phyloP scores from a whole-genome alignment of 768 basidiomycete species.

The Rhizopogon sp. region DNA sequence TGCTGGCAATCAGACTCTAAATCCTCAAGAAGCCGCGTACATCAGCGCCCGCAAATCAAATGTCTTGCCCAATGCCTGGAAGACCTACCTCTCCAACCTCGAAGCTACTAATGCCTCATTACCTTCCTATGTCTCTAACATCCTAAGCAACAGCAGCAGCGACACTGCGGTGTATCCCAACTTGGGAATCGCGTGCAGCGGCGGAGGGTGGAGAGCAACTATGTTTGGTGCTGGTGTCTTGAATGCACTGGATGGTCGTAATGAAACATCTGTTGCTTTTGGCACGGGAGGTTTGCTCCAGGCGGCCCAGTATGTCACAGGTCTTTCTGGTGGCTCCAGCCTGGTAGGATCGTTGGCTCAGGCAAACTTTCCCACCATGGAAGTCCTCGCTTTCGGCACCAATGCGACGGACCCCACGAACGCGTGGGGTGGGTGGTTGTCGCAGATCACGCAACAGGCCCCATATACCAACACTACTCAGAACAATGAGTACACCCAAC shows the following conservation, averaged over 20 bases:
- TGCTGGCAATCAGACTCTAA: slow-evolving; percentile 21
- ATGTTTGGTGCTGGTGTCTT: slow-evolving; percentile 31
- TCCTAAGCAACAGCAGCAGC: slow-evolving; percentile 11
- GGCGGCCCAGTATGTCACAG: slow-evolving; percentile 32
- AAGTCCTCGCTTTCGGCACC: slow-evolving; percentile 17
- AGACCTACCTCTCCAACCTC: slow-evolving; percentile 27
- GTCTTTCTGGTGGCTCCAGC: slow-evolving; percentile 25
- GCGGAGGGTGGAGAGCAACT: slow-evolving; percentile 39
- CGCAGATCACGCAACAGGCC: slow-evolving; percentile 6
- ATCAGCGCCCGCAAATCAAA: slow-evolving; percentile 19
- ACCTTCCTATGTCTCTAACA: slow-evolving; percentile 25
- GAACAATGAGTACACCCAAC: slow-evolving; percentile 8
- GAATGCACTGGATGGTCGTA: slow-evolving; percentile 26
- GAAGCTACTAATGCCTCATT: slow-evolving; percentile 16
- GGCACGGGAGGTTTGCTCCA: slow-evolving; percentile 33
- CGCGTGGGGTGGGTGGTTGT: slow-evolving; percentile 15
- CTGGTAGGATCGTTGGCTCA: slow-evolving; percentile 21
- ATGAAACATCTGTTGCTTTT: slow-evolving; percentile 19
- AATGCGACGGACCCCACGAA: slow-evolving; percentile 1
- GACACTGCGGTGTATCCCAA: slow-evolving; percentile 1
- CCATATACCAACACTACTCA: slow-evolving; percentile 11
- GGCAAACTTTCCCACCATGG: slow-evolving; percentile 21
- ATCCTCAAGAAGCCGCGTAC: slow-evolving; percentile 27
- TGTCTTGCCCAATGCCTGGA: slow-evolving; percentile 30
- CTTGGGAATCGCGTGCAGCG: slow-evolving; percentile 30